Evolutionary conservation across 176 grass and related monocot species (phyloP), one percentile per base, ranked within the genome.

Genomic region (Oryza longistaminata): DNA sequence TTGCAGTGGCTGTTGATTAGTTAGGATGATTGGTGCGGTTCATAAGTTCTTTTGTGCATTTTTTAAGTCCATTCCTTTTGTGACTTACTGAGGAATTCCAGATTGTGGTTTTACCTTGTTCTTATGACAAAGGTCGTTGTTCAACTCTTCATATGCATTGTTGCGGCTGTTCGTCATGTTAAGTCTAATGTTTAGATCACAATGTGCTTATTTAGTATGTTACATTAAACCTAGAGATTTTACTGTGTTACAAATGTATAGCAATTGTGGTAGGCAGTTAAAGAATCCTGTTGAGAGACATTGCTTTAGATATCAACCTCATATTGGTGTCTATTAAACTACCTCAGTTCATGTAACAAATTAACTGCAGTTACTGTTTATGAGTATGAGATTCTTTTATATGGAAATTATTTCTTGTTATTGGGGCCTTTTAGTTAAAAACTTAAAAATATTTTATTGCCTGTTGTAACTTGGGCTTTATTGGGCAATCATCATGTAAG

Each of bases 301-400:
- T 79, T 74, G n/a, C 55, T 90, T 53, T 77, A 24, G 4, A 82
- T 65, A 55, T 35, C 39, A 19, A 13, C 73, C 35, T 86, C 24
- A 14, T 37, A 7, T 64, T 65, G 16, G 19, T 66, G 74, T n/a
- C 33, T 82, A 24, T 43, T 37, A 40, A 70, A 58, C 37, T 21
- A 21, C 70, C 75, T 39, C 39, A 27, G 16, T 85, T 25, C 70
- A 5, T 76, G 6, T 62, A 64, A 52, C 65, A 14, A 17, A 65
- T 17, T 66, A 68, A 46, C 73, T 58, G 66, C 14, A 45, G 3
- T 53, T 11, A 73, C 3, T 73, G n/a, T 66, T 70, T 5, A 19
- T 31, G 75, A 80, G 17, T 81, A 69, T 64, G 31, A 52, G 13
- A 24, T 77, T 61, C 1, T 34, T 62, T 37, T 77, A 65, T 71